phyloP scores from a whole-genome alignment of 2,329 filamentous ascomycete genomes.

The Pseudophaeomoniella oleicola region DNA sequence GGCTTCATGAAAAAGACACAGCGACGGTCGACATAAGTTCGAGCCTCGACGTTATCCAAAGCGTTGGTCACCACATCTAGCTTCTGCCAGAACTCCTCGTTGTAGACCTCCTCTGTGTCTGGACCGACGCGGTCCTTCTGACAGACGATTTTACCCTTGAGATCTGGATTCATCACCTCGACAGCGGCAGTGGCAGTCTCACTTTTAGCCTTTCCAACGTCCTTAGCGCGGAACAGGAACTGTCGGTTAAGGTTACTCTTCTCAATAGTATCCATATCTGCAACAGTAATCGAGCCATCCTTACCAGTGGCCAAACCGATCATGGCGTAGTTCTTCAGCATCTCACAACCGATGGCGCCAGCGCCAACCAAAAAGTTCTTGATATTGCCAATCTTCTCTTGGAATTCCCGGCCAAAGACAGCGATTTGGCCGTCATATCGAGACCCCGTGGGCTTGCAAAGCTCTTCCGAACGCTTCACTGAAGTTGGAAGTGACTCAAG shows the following conservation, averaged over 20 bases:
- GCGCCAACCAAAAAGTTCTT: constrained; percentile 92
- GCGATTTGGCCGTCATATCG: constrained; percentile 96
- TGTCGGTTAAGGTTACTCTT: constrained; percentile 97
- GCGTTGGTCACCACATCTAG: constrained; percentile 93
- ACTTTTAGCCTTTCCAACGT: constrained; percentile 94
- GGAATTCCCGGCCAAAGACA: constrained; percentile 85
- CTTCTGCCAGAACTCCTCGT: constrained; percentile 77
- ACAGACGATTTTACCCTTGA: constrained; percentile 70
- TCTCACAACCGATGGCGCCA: constrained; percentile 95
- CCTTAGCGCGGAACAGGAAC: constrained; percentile 84
- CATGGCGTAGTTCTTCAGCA: constrained; percentile 99
- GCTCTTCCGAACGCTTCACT: constrained; percentile 62
- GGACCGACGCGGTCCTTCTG: constrained; percentile 79
- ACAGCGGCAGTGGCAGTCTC: constrained; percentile 85
- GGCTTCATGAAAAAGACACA: constrained; percentile 99
- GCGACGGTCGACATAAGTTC: constrained; percentile 88
- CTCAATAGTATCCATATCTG: constrained; percentile 97
- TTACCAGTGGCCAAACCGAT: constrained; percentile 84
- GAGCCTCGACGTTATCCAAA: constrained; percentile 90
- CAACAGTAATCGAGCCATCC: constrained; percentile 77
- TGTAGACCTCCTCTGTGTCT: constrained; percentile 88
- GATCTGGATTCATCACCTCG: constrained; percentile 86
- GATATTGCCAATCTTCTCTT: constrained; percentile 81
- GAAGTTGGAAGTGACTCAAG: constrained; percentile 82
- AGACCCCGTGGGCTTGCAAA: constrained; percentile 70